These are phyloP conservation scores for Cadophora gregata DNA, from an alignment of 2,329 filamentous ascomycete genomes.

Conservation along the genomic window DNA sequence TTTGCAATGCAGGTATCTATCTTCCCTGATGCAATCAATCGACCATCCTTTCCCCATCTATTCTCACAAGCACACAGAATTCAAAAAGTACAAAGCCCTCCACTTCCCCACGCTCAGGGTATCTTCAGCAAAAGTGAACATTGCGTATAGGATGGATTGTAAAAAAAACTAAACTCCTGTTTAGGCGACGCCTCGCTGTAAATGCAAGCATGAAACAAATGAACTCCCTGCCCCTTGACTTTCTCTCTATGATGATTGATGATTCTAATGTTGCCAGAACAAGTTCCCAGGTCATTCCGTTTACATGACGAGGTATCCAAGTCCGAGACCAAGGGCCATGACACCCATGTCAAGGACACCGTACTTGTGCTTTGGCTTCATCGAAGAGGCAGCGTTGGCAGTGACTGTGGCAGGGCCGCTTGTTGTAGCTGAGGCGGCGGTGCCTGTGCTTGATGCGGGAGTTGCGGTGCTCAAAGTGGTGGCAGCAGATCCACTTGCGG, in stretches of 20 bases:
- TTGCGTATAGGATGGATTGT: constrained; percentile 1
- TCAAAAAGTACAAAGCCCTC: constrained; percentile 2
- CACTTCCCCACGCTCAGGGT: constrained; percentile 10
- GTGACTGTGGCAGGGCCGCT: constrained; percentile 37
- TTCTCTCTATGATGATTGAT: background rate
- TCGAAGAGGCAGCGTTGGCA: constrained; percentile 23
- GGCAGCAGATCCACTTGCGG: constrained; percentile 19
- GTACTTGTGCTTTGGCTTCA: constrained; percentile 39
- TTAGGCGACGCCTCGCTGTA: constrained; percentile 17
- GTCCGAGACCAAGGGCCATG: constrained; percentile 41
- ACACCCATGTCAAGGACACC: constrained; percentile 40
- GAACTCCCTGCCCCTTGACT: constrained; percentile 8
- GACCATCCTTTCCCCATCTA: background rate
- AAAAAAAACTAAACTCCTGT: constrained; percentile 9
- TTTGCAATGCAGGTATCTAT: constrained; percentile 9
- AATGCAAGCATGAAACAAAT: constrained; percentile 20
- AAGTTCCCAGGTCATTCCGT: background rate
- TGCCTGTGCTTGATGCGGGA: constrained; percentile 32
- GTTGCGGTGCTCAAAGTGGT: constrained; percentile 27
- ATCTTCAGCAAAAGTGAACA: constrained; percentile 13
- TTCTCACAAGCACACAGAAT: constrained; percentile 11
- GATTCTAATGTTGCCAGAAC: background rate
- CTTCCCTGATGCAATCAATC: background rate
- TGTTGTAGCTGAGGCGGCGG: constrained; percentile 33
- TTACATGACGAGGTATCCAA: constrained; percentile 46